Conservation (phyloP, 495 filamentous ascomycete species). For the Bacidia gigantensis region DNA sequence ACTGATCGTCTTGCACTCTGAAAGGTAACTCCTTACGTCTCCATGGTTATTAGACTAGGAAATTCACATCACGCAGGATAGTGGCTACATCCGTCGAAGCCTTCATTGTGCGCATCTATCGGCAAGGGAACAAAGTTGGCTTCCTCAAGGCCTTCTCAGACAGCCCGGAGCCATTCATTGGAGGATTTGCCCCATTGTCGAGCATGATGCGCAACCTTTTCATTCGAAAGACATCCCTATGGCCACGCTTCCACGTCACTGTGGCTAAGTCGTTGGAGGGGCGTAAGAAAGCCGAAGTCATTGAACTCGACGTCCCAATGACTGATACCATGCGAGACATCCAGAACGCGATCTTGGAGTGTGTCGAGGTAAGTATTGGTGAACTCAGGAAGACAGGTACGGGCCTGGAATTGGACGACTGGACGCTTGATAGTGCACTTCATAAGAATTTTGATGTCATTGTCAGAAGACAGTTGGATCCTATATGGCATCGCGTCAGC, state of each 20-base stretch:
- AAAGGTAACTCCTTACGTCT: conserved; percentile 34
- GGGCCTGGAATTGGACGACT: conserved; percentile 90
- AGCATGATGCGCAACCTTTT: conserved; percentile 92
- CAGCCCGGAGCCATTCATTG: conserved; percentile 80
- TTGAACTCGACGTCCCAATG: conserved; percentile 95
- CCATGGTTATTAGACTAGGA: conserved; percentile 5
- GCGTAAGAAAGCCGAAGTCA: conserved; percentile 86
- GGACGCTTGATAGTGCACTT: conserved; percentile 90
- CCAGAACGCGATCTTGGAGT: conserved; percentile 88
- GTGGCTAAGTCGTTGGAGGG: conserved; percentile 83
- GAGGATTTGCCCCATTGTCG: conserved; percentile 75
- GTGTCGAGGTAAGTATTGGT: conserved; percentile 83
- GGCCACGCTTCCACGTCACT: conserved; percentile 88
- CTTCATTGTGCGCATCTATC: conserved; percentile 86
- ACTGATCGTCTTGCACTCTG: conserved; percentile 76
- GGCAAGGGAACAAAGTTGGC: conserved; percentile 81
- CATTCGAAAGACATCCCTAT: conserved; percentile 73
- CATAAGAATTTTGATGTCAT: conserved; percentile 85
- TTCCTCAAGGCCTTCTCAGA: conserved; percentile 97
- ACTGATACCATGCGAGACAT: conserved; percentile 86
- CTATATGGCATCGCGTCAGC: conserved; percentile 93
- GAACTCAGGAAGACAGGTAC: conserved; percentile 83
- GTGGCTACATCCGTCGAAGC: conserved; percentile 83
- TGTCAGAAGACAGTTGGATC: conserved; percentile 79
- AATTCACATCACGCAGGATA: conserved; percentile 35